Conservation (phyloP, 2,329 filamentous ascomycete species). For the Chalaropsis ovoidea region DNA sequence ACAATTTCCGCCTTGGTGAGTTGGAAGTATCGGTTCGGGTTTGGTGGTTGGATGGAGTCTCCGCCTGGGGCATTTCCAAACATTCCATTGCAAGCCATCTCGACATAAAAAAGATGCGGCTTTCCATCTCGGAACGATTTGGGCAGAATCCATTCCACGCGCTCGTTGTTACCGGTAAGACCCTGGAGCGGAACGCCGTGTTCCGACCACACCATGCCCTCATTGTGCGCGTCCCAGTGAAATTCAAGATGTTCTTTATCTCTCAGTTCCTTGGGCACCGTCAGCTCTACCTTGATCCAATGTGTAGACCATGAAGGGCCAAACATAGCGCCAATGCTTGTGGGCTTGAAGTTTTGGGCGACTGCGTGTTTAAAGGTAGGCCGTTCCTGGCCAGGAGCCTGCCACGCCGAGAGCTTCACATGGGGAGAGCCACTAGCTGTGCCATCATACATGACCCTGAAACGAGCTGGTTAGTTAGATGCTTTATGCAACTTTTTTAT, state of each 20-base stretch:
- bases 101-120: conserved; percentile 83
- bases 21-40: conserved; percentile 70
- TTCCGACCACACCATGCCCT: conserved; percentile 87
- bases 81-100: conserved; percentile 99
- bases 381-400: conserved; percentile 65
- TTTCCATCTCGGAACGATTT: conserved; percentile 71
- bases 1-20: conserved; percentile 74
- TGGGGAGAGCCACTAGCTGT: conserved; percentile 57
- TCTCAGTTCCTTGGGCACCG: conserved; percentile 60
- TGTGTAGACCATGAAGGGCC: conserved; percentile 96
- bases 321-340: conserved; percentile 66
- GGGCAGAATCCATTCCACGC: conserved; percentile 84
- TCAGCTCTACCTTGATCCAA: conserved; percentile 83
- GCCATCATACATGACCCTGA: conserved; percentile 62
- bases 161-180: conserved; percentile 78
- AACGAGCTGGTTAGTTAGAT: neutral
- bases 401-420: conserved; percentile 78
- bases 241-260: conserved; percentile 81
- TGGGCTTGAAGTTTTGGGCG: conserved; percentile 49
- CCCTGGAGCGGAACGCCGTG: conserved; percentile 87
- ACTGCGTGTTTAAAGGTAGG: conserved; percentile 65
- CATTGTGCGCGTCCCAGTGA: conserved; percentile 90
- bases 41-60: conserved; percentile 78
- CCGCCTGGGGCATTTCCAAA: conserved; percentile 84
- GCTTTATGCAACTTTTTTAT: neutral